Percentiles rank a stretch among this genome's conserved stretches.
phyloP scores from a whole-genome alignment of 148 eudicot genomes.

The Silene latifolia region DNA sequence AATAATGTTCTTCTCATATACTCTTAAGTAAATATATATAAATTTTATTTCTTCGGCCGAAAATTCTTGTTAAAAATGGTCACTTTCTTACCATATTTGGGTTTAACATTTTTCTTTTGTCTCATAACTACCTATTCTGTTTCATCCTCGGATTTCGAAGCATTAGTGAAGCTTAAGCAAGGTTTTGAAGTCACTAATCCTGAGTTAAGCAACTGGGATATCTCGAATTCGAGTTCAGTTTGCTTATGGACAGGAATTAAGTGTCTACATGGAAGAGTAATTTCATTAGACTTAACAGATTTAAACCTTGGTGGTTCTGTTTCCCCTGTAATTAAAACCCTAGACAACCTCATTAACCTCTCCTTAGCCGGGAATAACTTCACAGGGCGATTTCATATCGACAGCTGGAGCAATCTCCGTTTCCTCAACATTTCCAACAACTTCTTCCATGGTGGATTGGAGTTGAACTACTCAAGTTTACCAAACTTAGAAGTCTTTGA shows the following conservation, averaged over 20 bases:
- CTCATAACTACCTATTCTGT: constrained; percentile 33
- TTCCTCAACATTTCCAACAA: constrained; percentile 76
- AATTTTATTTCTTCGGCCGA: not conserved
- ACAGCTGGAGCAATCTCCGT: constrained; percentile 38
- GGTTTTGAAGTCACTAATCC: constrained; percentile 41
- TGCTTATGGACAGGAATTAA: constrained; percentile 83
- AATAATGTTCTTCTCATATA: constrained; percentile 13
- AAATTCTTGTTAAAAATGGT: constrained; percentile 16
- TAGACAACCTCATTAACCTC: constrained; percentile 51
- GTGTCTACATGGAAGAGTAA: constrained; percentile 56
- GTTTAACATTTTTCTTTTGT: constrained; percentile 27
- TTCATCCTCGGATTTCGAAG: constrained; percentile 51
- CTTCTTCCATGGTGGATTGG: constrained; percentile 42
- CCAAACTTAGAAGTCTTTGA: constrained; percentile 57
- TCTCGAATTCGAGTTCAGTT: constrained; percentile 52
- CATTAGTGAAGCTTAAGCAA: constrained; percentile 55
- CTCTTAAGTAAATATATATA: not conserved
- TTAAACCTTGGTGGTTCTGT: constrained; percentile 63
- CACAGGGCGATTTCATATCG: constrained; percentile 49
- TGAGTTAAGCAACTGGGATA: constrained; percentile 43
- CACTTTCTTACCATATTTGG: constrained; percentile 9
- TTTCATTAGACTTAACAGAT: constrained; percentile 63
- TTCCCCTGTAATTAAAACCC: constrained; percentile 47
- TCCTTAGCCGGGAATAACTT: constrained; percentile 83
- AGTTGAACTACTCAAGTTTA: constrained; percentile 50